Percentiles rank a stretch among this genome's conserved stretches.
Evolutionary conservation across 148 eudicot species (phyloP).

Genomic region (Mesembryanthemum crystallinum): DNA sequence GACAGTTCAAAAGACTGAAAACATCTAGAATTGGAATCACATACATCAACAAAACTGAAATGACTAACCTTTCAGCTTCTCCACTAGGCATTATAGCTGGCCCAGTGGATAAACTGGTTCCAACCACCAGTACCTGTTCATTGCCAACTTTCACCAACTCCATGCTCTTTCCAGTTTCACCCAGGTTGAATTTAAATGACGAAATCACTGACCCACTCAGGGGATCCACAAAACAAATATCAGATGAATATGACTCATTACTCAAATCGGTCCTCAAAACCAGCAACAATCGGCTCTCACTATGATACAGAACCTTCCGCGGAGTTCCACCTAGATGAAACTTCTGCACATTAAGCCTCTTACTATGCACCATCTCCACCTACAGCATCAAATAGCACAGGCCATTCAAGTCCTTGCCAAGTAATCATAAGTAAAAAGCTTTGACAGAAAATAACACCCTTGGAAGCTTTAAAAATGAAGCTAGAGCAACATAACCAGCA

Average conservation of each 20-base stretch:
- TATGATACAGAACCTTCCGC: slow-evolving; percentile 81
- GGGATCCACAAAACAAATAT: slow-evolving; percentile 89
- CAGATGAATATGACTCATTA: slow-evolving; percentile 68
- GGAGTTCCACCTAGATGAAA: slow-evolving; percentile 94
- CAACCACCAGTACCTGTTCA: slow-evolving; percentile 76
- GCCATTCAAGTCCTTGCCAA: not conserved
- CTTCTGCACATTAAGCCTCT: slow-evolving; percentile 95
- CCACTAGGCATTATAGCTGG: slow-evolving; percentile 95
- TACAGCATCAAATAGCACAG: slow-evolving; percentile 26
- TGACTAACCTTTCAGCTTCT: slow-evolving; percentile 87
- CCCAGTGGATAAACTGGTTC: slow-evolving; percentile 85
- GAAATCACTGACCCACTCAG: slow-evolving; percentile 81
- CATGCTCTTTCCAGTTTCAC: slow-evolving; percentile 94
- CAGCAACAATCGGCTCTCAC: slow-evolving; percentile 80
- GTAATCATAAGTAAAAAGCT: slow-evolving; percentile 5
- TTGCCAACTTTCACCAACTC: slow-evolving; percentile 72
- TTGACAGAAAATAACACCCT: not conserved
- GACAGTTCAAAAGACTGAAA: not conserved
- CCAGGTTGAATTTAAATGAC: slow-evolving; percentile 68
- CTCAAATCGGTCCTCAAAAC: slow-evolving; percentile 82
- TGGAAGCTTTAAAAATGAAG: not conserved
- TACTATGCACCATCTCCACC: slow-evolving; percentile 93
- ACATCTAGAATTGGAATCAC: not conserved
- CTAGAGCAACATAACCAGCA: not conserved
- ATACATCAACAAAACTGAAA: not conserved